Evolutionary conservation across 345 rosid species (phyloP).

Genomic region (Triadica sebifera): DNA sequence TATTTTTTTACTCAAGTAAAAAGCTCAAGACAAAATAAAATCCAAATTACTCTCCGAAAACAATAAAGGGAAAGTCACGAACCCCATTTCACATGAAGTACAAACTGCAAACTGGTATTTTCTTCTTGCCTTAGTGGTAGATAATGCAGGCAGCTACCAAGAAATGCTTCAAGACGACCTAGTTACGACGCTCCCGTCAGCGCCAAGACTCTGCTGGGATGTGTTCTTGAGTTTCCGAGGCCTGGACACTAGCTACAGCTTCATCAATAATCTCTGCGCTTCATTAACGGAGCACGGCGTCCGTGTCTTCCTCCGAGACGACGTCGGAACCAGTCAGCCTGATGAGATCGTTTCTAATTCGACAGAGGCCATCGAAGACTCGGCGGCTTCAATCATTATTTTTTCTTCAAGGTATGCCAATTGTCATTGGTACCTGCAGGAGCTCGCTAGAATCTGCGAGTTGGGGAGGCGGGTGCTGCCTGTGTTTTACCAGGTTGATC

Average conservation of each 20-base stretch:
- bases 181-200: conserved; percentile 14
- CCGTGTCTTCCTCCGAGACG: conserved; percentile 43
- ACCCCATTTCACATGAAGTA: too few relatives aligned
- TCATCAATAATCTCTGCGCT: conserved; percentile 29
- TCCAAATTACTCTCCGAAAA: too few relatives aligned
- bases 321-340: conserved; percentile 39
- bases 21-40: too few relatives aligned
- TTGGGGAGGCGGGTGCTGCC: conserved; percentile 40
- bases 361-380: conserved; percentile 45
- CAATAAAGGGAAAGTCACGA: too few relatives aligned
- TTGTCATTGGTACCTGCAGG: conserved; percentile 50
- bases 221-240: conserved; percentile 62
- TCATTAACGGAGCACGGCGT: conserved; percentile 20
- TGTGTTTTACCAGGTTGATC: conserved; percentile 45
- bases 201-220: conserved; percentile 44
- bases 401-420: conserved; percentile 37
- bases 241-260: conserved; percentile 40
- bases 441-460: conserved; percentile 41
- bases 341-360: conserved; percentile 34
- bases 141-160: too few relatives aligned
- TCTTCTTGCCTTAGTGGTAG: too few relatives aligned
- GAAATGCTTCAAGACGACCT: too few relatives aligned
- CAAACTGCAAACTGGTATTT: too few relatives aligned
- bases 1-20: too few relatives aligned
- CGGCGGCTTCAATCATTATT: conserved; percentile 42